These are phyloP conservation scores for Candida michaelii DNA, from an alignment of 805 yeast species.

Conservation along the genomic window DNA sequence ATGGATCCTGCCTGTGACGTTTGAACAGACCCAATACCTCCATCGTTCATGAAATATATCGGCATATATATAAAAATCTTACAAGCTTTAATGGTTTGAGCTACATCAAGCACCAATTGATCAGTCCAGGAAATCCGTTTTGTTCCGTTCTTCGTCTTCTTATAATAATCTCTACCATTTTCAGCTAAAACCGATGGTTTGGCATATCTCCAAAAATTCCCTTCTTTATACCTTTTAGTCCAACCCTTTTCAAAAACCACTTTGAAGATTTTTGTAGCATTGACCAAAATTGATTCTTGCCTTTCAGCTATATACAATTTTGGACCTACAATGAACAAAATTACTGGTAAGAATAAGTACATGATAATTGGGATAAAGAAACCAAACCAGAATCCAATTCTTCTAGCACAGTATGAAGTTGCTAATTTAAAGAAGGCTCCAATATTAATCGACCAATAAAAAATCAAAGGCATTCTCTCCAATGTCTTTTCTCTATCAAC, in stretches of 20 bases:
- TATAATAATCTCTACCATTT: conserved; percentile 40
- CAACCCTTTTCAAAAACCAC: conserved; percentile 45
- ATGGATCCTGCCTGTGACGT: conserved; percentile 56
- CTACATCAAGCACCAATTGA: conserved; percentile 48
- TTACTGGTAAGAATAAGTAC: conserved; percentile 31
- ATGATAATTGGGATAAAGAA: conserved; percentile 45
- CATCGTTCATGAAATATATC: conserved; percentile 41
- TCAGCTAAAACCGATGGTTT: conserved; percentile 43
- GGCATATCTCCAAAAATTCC: conserved; percentile 50
- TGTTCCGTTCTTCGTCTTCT: conserved; percentile 27
- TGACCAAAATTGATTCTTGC: conserved; percentile 48
- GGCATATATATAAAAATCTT: conserved; percentile 45
- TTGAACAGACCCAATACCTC: conserved; percentile 49
- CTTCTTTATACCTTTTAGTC: conserved; percentile 38
- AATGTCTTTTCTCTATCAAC: conserved; percentile 46
- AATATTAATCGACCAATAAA: conserved; percentile 56
- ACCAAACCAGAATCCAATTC: conserved; percentile 56
- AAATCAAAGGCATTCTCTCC: conserved; percentile 44
- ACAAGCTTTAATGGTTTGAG: conserved; percentile 45
- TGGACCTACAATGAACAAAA: conserved; percentile 28
- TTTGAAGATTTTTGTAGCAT: conserved; percentile 39
- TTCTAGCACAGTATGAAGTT: conserved; percentile 50
- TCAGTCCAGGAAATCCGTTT: conserved; percentile 41
- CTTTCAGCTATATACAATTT: conserved; percentile 33
- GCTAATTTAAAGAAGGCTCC: conserved; percentile 56